These are phyloP conservation scores for Cenchrus fungigraminus DNA, from an alignment of 176 grass and related monocot species.

Conservation along the genomic window DNA sequence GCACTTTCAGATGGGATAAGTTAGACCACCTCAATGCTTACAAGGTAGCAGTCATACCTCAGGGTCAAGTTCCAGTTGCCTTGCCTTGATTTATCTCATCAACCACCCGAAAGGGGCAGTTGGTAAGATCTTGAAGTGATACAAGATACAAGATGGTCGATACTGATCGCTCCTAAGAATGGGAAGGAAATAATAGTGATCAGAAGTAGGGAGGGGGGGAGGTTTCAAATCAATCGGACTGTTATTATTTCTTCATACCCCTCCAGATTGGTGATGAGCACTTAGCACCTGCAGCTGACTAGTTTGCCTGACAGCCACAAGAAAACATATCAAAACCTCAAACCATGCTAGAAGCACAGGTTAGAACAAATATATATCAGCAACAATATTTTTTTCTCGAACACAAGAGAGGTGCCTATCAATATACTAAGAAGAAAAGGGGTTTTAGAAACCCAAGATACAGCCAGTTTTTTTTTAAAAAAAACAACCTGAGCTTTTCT, in stretches of 20 bases:
- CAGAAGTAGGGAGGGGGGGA: background rate
- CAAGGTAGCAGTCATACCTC: conserved; percentile 6
- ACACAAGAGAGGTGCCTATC: too few species aligned
- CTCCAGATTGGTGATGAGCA: conserved; percentile 95
- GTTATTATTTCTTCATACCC: conserved; percentile 58
- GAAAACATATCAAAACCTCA: background rate
- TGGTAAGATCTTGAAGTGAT: conserved; percentile 97
- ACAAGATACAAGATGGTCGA: conserved; percentile 97
- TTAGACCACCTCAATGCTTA: conserved; percentile 25
- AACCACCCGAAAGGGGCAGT: conserved; percentile 89
- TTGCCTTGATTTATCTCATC: conserved; percentile 99
- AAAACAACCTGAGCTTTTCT: too few species aligned
- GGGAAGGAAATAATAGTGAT: conserved; percentile 21
- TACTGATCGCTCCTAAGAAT: conserved; percentile 84
- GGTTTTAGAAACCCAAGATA: too few species aligned
- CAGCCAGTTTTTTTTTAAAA: too few species aligned
- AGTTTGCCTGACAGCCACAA: conserved; percentile 67
- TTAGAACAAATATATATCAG: background rate
- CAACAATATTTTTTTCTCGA: background rate
- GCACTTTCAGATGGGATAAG: background rate
- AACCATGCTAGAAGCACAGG: background rate
- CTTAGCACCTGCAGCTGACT: conserved; percentile 92
- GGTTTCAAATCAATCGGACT: background rate
- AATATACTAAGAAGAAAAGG: too few species aligned
- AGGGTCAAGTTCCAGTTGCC: background rate